These are phyloP conservation scores for Neurospora intermedia DNA, from an alignment of 495 filamentous ascomycete species.

Conservation along the genomic window DNA sequence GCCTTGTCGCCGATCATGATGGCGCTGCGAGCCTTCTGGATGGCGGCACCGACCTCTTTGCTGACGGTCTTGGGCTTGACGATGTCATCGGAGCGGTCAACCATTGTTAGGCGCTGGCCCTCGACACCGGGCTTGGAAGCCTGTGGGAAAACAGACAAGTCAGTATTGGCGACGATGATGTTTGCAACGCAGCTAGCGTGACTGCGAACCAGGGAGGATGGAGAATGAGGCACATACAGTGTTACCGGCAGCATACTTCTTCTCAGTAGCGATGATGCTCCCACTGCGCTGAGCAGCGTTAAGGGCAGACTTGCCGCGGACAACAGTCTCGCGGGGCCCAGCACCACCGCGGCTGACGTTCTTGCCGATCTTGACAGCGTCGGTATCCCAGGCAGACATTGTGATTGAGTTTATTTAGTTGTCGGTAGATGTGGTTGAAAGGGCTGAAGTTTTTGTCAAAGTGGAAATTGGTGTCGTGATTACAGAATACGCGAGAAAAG, in stretches of 20 bases:
- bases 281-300: constrained; percentile 85
- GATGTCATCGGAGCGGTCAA: constrained; percentile 96
- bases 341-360: constrained; percentile 55
- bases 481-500: neutral
- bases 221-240: constrained; percentile 45
- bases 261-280: constrained; percentile 72
- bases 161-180: neutral
- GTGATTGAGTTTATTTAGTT: constrained; percentile 16
- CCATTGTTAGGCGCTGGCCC: constrained; percentile 94
- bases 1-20: constrained; percentile 55
- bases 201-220: neutral
- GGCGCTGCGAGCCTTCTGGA: constrained; percentile 58
- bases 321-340: constrained; percentile 66
- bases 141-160: constrained; percentile 24
- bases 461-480: neutral
- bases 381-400: constrained; percentile 64
- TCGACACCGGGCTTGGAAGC: constrained; percentile 52
- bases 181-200: neutral
- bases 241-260: constrained; percentile 76
- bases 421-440: neutral
- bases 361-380: constrained; percentile 84
- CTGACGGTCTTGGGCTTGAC: constrained; percentile 91
- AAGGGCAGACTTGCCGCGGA: constrained; percentile 74
- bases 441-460: neutral
- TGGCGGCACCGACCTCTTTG: constrained; percentile 65